These are phyloP conservation scores for Tricholoma sp. DNA, from an alignment of 768 basidiomycete genomes.

Conservation along the genomic window DNA sequence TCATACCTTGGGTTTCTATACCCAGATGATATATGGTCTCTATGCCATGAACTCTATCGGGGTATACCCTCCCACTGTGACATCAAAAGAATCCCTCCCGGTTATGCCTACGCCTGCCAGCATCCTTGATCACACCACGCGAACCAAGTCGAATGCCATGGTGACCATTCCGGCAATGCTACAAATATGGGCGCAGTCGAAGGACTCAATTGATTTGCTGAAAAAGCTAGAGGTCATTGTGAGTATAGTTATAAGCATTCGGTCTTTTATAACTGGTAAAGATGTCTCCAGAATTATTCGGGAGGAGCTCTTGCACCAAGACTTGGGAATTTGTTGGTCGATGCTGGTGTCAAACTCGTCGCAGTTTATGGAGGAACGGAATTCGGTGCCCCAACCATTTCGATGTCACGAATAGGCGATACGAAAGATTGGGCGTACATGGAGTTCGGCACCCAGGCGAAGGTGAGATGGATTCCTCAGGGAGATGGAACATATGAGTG, in stretches of 20 bases:
- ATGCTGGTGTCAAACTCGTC: constrained; percentile 8
- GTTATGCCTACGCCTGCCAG: constrained; percentile 33
- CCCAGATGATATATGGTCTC: constrained; percentile 27
- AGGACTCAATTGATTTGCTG: constrained; percentile 14
- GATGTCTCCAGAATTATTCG: constrained; percentile 6
- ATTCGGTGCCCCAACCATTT: constrained; percentile 9
- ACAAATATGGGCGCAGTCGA: constrained; percentile 29
- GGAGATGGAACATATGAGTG: constrained; percentile 27
- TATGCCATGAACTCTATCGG: constrained; percentile 17
- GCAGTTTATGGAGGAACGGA: constrained; percentile 12
- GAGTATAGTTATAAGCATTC: background rate
- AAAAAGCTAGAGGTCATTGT: constrained; percentile 9
- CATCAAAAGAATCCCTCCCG: constrained; percentile 20
- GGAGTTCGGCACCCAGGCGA: constrained; percentile 9
- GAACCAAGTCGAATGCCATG: constrained; percentile 23
- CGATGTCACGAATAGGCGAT: constrained; percentile 9
- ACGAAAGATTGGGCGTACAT: constrained; percentile 14
- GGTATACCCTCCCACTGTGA: constrained; percentile 27
- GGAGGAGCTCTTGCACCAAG: constrained; percentile 11
- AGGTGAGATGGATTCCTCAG: constrained; percentile 24
- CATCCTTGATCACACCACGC: constrained; percentile 28
- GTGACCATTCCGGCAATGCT: constrained; percentile 34
- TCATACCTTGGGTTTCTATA: constrained; percentile 27
- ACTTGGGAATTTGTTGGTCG: constrained; percentile 6
- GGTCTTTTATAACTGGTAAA: background rate